Percentiles rank a stretch among this genome's conserved stretches.
These are phyloP conservation scores for Coccomyxa subellipsoidea DNA, from an alignment of 163 green algal genomes.

Conservation along the genomic window DNA sequence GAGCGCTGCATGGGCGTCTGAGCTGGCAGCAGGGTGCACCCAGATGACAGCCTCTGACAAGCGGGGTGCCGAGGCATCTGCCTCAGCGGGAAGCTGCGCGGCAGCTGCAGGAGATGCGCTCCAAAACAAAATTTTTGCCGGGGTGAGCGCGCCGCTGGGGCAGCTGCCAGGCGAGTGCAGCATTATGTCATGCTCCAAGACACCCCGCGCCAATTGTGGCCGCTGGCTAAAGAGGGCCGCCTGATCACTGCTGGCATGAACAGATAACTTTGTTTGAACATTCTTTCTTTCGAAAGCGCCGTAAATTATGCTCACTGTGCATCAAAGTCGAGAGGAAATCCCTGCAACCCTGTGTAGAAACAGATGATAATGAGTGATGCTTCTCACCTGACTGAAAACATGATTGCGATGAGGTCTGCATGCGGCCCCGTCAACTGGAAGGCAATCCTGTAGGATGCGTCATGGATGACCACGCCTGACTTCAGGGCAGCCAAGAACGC, in stretches of 20 bases:
- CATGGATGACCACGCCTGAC: slow-evolving; percentile 36
- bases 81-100: background rate
- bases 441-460: slow-evolving; percentile 49
- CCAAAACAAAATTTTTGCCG: slow-evolving; percentile 16
- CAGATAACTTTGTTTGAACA: background rate
- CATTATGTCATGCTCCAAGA: slow-evolving; percentile 24
- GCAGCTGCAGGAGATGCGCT: background rate
- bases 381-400: slow-evolving; percentile 11
- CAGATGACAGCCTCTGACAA: slow-evolving; percentile 22
- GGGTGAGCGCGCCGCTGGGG: slow-evolving; percentile 19
- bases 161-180: slow-evolving; percentile 22
- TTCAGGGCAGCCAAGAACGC: slow-evolving; percentile 31
- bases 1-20: slow-evolving; percentile 23
- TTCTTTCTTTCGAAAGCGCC: too few species aligned
- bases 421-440: slow-evolving; percentile 24
- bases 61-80: background rate
- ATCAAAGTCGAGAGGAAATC: too few species aligned
- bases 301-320: too few species aligned
- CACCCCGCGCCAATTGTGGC: background rate
- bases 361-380: background rate
- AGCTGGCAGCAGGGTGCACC: slow-evolving; percentile 29
- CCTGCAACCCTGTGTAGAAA: too few species aligned
- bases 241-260: background rate
- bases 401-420: background rate
- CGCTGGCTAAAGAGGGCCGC: background rate